Evolutionary conservation across 2,329 filamentous ascomycete species (phyloP).

Genomic region (Fusarium algeriense): DNA sequence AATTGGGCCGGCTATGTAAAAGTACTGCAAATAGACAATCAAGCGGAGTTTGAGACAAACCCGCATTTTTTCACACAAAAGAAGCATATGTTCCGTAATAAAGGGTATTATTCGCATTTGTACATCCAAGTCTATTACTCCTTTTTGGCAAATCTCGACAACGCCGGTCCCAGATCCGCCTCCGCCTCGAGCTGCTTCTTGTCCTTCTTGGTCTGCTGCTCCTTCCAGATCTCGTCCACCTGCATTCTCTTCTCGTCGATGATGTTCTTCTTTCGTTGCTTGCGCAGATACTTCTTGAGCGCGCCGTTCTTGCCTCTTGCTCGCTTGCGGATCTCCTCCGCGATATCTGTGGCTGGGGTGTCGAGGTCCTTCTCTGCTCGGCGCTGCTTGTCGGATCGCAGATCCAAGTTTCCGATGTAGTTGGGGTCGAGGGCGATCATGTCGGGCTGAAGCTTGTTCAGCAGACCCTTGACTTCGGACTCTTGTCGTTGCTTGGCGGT

Average conservation of each 20-base stretch:
- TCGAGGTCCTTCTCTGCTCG: constrained; percentile 85
- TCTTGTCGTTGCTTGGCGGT: constrained; percentile 93
- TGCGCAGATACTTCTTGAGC: constrained; percentile 87
- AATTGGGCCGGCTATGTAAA: constrained; percentile 26
- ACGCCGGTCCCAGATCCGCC: constrained; percentile 83
- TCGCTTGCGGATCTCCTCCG: constrained; percentile 77
- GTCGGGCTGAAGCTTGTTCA: constrained; percentile 95
- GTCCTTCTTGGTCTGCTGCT: constrained; percentile 75
- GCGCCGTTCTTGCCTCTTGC: constrained; percentile 91
- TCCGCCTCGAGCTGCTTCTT: constrained; percentile 73
- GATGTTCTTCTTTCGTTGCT: constrained; percentile 92
- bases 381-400: constrained; percentile 81
- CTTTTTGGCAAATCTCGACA: constrained; percentile 86
- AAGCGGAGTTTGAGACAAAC: constrained; percentile 16
- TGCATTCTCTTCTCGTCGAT: constrained; percentile 94
- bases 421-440: constrained; percentile 97
- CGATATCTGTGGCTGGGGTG: constrained; percentile 66
- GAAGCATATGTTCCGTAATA: constrained; percentile 19
- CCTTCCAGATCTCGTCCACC: constrained; percentile 84
- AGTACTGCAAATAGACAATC: constrained; percentile 30
- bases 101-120: constrained; percentile 47
- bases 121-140: constrained; percentile 54
- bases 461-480: constrained; percentile 85
- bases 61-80: too few relatives aligned
- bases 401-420: constrained; percentile 89